Conservation (phyloP, 140 eudicot genomes). For the Senecio squalidus region DNA sequence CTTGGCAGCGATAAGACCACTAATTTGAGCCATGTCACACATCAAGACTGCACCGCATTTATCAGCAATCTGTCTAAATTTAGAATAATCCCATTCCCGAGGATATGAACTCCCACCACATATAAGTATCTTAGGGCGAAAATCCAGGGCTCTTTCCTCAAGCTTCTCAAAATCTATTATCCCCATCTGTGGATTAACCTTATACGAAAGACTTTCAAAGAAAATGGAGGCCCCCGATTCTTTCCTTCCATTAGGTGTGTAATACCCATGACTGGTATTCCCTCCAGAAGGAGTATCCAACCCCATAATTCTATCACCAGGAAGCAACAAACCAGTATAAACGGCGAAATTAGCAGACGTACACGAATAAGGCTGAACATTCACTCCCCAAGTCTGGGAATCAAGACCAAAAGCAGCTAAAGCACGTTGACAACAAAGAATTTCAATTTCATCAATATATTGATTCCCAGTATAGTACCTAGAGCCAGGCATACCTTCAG, state of each 20-base stretch:
- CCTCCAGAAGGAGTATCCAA: slow-evolving; percentile 89
- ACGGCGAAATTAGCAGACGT: slow-evolving; percentile 93
- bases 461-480: slow-evolving; percentile 87
- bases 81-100: slow-evolving; percentile 85
- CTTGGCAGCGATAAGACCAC: slow-evolving; percentile 99
- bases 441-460: slow-evolving; percentile 82
- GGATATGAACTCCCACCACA: slow-evolving; percentile 98
- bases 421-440: slow-evolving; percentile 68
- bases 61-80: slow-evolving; percentile 86
- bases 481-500: slow-evolving; percentile 90
- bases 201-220: slow-evolving; percentile 79
- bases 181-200: slow-evolving; percentile 79
- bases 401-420: slow-evolving; percentile 74
- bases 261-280: slow-evolving; percentile 84
- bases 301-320: slow-evolving; percentile 94
- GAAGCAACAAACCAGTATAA: slow-evolving; percentile 72
- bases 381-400: slow-evolving; percentile 80
- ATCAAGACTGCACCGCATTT: slow-evolving; percentile 84
- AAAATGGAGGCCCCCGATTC: slow-evolving; percentile 88
- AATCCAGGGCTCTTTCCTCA: slow-evolving; percentile 87
- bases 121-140: slow-evolving; percentile 89
- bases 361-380: slow-evolving; percentile 94
- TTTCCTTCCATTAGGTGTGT: slow-evolving; percentile 82
- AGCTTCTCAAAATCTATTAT: slow-evolving; percentile 78
- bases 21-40: slow-evolving; percentile 99